Evolutionary conservation across 768 basidiomycete species (phyloP).

Genomic region (Tricholoma hemisulphureum): DNA sequence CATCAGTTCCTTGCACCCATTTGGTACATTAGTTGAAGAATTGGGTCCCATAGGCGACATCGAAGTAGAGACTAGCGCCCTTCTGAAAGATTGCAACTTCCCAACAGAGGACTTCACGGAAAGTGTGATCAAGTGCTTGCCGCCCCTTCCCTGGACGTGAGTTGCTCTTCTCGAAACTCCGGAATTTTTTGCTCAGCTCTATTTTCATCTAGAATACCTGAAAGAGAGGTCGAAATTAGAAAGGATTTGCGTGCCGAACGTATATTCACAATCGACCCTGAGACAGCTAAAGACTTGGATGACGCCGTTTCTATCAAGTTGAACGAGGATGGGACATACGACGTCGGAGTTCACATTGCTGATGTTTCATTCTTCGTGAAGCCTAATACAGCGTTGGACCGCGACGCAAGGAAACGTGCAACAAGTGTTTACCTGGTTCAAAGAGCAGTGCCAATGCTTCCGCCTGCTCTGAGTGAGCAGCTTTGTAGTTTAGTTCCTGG

Average conservation of each 20-base stretch:
- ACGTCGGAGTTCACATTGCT: conserved; percentile 92
- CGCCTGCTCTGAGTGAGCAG: conserved; percentile 88
- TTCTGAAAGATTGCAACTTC: conserved; percentile 99
- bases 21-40: conserved; percentile 97
- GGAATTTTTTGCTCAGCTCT: not conserved
- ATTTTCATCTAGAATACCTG: conserved; percentile 64
- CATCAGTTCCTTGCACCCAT: conserved; percentile 96
- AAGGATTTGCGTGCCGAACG: conserved; percentile 84
- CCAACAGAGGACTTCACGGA: conserved; percentile 97
- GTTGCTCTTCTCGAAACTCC: conserved; percentile 28
- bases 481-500: conserved; percentile 90
- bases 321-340: conserved; percentile 90
- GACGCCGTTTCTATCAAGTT: conserved; percentile 88
- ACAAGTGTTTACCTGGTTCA: conserved; percentile 97
- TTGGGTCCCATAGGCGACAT: conserved; percentile 98
- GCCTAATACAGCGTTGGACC: conserved; percentile 94
- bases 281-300: conserved; percentile 87
- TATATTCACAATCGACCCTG: conserved; percentile 92
- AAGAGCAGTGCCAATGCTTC: conserved; percentile 95
- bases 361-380: conserved; percentile 96
- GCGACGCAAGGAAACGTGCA: conserved; percentile 95
- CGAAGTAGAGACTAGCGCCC: conserved; percentile 95
- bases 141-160: conserved; percentile 92
- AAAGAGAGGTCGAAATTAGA: conserved; percentile 83
- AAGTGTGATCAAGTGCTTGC: conserved; percentile 91